phyloP scores from a whole-genome alignment of 2,329 filamentous ascomycete species.

The Uncinocarpus reesii region DNA sequence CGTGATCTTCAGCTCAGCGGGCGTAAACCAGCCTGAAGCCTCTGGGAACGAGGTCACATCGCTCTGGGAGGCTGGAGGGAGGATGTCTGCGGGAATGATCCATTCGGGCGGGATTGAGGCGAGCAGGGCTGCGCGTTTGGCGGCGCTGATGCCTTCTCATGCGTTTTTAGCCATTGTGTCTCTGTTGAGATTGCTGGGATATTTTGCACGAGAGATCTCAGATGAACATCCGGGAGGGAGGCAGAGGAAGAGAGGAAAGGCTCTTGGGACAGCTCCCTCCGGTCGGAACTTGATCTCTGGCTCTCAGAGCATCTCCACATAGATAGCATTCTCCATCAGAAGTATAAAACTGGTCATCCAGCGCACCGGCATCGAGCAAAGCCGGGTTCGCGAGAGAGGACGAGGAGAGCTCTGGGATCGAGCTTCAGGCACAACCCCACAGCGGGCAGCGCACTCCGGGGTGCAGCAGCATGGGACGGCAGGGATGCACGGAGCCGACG shows the following conservation, averaged over 20 bases:
- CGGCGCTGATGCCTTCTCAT: constrained; percentile 28
- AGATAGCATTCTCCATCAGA: too few species aligned
- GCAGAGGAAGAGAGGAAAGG: too few species aligned
- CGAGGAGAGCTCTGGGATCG: too few species aligned
- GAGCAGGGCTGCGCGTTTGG: constrained; percentile 32
- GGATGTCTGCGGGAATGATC: constrained; percentile 23
- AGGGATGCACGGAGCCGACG: too few species aligned
- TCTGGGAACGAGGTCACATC: constrained; percentile 17
- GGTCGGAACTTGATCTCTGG: neutral
- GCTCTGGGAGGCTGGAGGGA: constrained; percentile 14
- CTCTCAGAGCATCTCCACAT: neutral
- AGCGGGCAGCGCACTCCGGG: too few species aligned
- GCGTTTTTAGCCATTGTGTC: constrained; percentile 7
- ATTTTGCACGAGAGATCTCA: neutral
- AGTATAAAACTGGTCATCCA: too few species aligned
- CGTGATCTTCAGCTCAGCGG: constrained; percentile 17
- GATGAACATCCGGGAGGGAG: too few species aligned
- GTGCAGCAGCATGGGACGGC: too few species aligned
- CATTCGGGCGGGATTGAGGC: constrained; percentile 33
- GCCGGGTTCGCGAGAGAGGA: too few species aligned
- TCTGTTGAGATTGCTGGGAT: neutral
- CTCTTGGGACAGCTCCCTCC: too few species aligned
- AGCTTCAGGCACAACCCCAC: too few species aligned
- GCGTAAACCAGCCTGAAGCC: constrained; percentile 17
- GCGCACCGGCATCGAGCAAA: too few species aligned